Percentiles rank a stretch among this genome's conserved stretches.
phyloP scores from a whole-genome alignment of 306 rosid species.

The Crotalaria pallida region DNA sequence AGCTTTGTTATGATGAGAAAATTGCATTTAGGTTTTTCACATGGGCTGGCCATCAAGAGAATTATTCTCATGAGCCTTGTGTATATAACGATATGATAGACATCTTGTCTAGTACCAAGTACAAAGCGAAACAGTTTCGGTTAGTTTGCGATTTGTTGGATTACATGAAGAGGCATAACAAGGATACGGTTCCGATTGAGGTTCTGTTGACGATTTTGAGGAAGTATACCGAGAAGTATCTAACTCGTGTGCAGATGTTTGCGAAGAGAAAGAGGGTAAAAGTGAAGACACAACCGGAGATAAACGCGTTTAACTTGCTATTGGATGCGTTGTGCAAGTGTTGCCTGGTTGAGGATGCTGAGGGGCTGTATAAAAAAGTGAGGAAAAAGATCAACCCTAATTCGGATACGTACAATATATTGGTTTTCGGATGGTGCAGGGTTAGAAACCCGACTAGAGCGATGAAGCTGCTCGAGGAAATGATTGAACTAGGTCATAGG shows the following conservation, averaged over 20 bases:
- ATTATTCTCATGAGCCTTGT: conserved; percentile 61
- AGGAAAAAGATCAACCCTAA: conserved; percentile 56
- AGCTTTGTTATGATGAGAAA: conserved; percentile 78
- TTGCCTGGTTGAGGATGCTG: conserved; percentile 75
- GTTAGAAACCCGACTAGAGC: conserved; percentile 77
- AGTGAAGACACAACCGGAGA: conserved; percentile 77
- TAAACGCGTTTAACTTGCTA: conserved; percentile 74
- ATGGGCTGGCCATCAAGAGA: conserved; percentile 83
- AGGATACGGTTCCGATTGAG: conserved; percentile 55
- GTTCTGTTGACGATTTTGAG: conserved; percentile 61
- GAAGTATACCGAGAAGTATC: conserved; percentile 65
- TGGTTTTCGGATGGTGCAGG: conserved; percentile 94
- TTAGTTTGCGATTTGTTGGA: conserved; percentile 80
- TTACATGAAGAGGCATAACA: conserved; percentile 76
- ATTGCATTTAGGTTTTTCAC: conserved; percentile 80
- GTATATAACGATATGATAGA: conserved; percentile 82
- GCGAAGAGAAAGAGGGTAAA: conserved; percentile 76
- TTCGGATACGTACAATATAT: conserved; percentile 56
- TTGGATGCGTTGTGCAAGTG: conserved; percentile 86
- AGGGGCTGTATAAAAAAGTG: conserved; percentile 57
- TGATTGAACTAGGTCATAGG: conserved; percentile 55
- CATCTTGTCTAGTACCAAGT: conserved; percentile 66
- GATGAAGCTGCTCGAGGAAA: conserved; percentile 70
- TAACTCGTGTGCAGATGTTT: conserved; percentile 73
- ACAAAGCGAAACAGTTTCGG: conserved; percentile 77